Evolutionary conservation across 2,329 filamentous ascomycete genomes (phyloP), one percentile per base, ranked within the genome.

Genomic region (Leptographium wingfieldii): DNA sequence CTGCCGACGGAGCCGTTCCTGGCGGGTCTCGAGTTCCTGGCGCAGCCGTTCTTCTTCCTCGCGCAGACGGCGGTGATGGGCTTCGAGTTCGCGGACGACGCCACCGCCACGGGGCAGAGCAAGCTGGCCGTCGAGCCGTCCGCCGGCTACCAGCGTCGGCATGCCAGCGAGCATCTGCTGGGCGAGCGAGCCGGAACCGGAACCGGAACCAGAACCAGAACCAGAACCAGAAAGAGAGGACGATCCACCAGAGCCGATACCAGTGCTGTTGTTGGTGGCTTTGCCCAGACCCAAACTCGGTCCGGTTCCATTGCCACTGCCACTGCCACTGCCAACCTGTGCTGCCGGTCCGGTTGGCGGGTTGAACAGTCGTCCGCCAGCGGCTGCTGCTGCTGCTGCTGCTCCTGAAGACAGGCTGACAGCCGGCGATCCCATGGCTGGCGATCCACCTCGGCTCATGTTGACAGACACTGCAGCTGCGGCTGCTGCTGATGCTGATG

Each of bases 41-140:
- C 81, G 74, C 43, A 82, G 66, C 63, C 77, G 77, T 67, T 83
- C 81, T 66, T 83, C 81, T 54, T 84, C 81, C 48, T 83, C 80
- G 61, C 74, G 75, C 12, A 83, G 73, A 61, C 79, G 79, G 40
- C 74, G 73, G 64, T 76, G 77, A 67, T 82, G 79, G n/a, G 74
- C 68, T 63, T 82, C 79, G 19, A 82, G 69, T 52, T 84, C 81
- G 12, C 77, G 76, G 38, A 76, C 73, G 29, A 83, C 76, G 19
- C 80, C 78, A 0, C 73, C 72, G 1, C 73, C 72, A 9, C 69
- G 68, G 51, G 79, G 65, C 2, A 78, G 73, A 1, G 77, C 74
- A 52, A 79, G 65, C 2, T 78, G 73, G 1, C 77, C 74, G 61
- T 82, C 80, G 25, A 80, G 67, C 64, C 81, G 82, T 33, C 81